Evolutionary conservation across 1,284 basidiomycete genomes (phyloP).

Genomic region (Agaricales sp.): DNA sequence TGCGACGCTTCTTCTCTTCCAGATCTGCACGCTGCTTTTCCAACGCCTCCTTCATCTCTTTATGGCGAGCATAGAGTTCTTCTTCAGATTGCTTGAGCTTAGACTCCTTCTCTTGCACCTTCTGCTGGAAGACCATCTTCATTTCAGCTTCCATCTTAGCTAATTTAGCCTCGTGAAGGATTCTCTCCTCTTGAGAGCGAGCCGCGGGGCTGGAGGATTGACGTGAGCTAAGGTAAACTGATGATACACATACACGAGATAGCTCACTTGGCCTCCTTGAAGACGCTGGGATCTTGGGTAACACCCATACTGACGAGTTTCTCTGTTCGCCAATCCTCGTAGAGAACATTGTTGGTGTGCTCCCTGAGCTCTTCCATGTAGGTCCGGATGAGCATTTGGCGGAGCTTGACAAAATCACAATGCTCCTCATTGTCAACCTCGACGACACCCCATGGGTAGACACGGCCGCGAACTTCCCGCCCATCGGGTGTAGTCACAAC

Average conservation of each 20-base stretch:
- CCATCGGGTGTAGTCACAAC: constrained; percentile 78
- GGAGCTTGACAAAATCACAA: constrained; percentile 96
- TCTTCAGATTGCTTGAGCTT: constrained; percentile 98
- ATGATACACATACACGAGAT: constrained; percentile 1
- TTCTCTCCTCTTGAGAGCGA: constrained; percentile 90
- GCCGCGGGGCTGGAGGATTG: constrained; percentile 72
- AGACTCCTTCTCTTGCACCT: constrained; percentile 96
- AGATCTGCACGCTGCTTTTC: constrained; percentile 94
- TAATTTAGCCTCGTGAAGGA: constrained; percentile 89
- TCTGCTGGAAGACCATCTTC: constrained; percentile 99
- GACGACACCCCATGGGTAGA: constrained; percentile 95
- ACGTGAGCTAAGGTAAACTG: too few relatives aligned
- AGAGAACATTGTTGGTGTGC: constrained; percentile 86
- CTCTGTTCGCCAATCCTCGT: constrained; percentile 95
- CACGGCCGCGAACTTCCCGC: constrained; percentile 82
- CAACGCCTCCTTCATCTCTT: constrained; percentile 97
- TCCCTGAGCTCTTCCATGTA: constrained; percentile 98
- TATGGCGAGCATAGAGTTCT: constrained; percentile 93
- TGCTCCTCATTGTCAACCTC: constrained; percentile 98
- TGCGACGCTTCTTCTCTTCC: constrained; percentile 96
- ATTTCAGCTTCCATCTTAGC: constrained; percentile 99
- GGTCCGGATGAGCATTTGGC: constrained; percentile 95
- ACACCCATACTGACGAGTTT: constrained; percentile 95
- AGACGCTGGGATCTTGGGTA: constrained; percentile 90
- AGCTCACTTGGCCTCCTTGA: constrained; percentile 95